A percentile compares a stretch with the other conserved stretches of the same genome.
Evolutionary conservation across 75 land plant species (phyloP).

Genomic region (Ceratopteris richardii): DNA sequence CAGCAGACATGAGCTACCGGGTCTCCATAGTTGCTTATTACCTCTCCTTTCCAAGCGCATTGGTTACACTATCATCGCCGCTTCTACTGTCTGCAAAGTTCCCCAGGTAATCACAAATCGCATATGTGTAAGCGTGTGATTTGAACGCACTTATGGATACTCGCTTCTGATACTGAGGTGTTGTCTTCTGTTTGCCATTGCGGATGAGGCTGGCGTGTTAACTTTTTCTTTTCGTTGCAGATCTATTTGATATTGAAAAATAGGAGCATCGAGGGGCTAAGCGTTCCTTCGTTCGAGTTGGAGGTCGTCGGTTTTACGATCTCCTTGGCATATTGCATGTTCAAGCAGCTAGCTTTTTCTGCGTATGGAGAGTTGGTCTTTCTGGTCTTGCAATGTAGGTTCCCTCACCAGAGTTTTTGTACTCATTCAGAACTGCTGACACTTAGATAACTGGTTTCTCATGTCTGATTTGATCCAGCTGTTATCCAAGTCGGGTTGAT

Average conservation of each 20-base stretch:
- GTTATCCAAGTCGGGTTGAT: conserved; percentile 16
- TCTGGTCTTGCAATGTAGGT: conserved; percentile 20
- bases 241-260: conserved; percentile 28
- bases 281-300: conserved; percentile 25
- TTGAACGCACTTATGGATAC: neutral
- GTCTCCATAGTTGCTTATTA: conserved; percentile 11
- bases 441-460: neutral
- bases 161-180: too few relatives aligned
- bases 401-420: neutral
- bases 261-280: conserved; percentile 26
- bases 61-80: conserved; percentile 20
- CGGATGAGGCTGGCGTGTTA: too few relatives aligned
- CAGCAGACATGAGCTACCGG: neutral
- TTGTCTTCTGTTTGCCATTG: too few relatives aligned
- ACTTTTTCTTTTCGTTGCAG: conserved; percentile 8
- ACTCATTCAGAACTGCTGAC: neutral
- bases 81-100: conserved; percentile 22
- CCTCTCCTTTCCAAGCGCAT: conserved; percentile 26
- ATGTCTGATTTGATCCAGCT: conserved; percentile 9
- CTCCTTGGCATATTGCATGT: conserved; percentile 29
- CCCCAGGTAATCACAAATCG: conserved; percentile 15
- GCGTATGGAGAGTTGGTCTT: conserved; percentile 37
- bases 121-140: neutral
- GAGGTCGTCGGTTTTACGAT: conserved; percentile 36
- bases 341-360: conserved; percentile 25